These are phyloP conservation scores for Camelina laxa DNA, from an alignment of 345 rosid species.

Conservation along the genomic window DNA sequence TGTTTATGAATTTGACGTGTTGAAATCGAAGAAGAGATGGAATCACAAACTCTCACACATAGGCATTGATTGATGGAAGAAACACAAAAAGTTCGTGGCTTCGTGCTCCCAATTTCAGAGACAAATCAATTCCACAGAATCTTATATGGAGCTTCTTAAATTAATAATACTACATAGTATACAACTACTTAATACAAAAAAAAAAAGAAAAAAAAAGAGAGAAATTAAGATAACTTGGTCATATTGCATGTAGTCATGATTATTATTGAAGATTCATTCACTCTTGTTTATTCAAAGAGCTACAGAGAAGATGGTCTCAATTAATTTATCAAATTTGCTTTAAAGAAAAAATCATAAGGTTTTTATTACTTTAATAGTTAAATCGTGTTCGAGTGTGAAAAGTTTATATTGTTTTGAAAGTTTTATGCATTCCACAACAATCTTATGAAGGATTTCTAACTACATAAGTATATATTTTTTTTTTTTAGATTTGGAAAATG, in stretches of 20 bases:
- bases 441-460: too few relatives aligned
- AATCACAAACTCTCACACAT: conserved; percentile 1
- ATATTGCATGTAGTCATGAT: conserved; percentile 13
- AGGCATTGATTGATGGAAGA: conserved; percentile 20
- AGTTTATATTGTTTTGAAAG: too few relatives aligned
- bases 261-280: conserved; percentile 20
- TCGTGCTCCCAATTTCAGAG: conserved; percentile 35
- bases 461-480: too few relatives aligned
- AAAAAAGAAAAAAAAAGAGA: too few relatives aligned
- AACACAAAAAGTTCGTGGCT: conserved; percentile 12
- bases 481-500: too few relatives aligned
- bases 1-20: background rate
- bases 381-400: too few relatives aligned
- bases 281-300: conserved; percentile 1
- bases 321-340: background rate
- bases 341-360: too few relatives aligned
- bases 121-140: conserved; percentile 17
- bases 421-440: too few relatives aligned
- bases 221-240: background rate
- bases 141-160: conserved; percentile 6
- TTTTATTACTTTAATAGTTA: too few relatives aligned
- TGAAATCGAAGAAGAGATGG: conserved; percentile 16
- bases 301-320: background rate
- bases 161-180: background rate
- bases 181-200: background rate